Conservation (phyloP, 164 flowering plant genomes). For the Hamamelis virginiana region DNA sequence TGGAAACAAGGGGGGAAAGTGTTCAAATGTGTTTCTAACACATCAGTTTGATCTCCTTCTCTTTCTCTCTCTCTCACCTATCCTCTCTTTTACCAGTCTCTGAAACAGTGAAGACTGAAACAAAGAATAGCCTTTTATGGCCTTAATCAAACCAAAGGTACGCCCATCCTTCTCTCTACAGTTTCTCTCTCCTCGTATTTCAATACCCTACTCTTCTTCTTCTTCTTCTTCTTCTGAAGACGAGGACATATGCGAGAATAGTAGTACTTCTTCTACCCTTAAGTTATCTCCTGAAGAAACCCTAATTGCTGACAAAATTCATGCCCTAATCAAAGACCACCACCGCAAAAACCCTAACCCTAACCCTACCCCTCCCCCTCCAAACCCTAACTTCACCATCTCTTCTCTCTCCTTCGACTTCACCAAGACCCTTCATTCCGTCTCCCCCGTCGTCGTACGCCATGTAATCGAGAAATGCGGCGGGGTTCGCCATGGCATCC, state of each 20-base stretch:
- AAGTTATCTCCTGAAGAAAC: slow-evolving; percentile 37
- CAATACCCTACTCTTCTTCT: slow-evolving; percentile 14
- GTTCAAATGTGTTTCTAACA: too few relatives aligned
- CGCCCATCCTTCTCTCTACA: slow-evolving; percentile 6
- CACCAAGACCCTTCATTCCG: slow-evolving; percentile 28
- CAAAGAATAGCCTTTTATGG: slow-evolving; percentile 32
- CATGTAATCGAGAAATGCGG: slow-evolving; percentile 65
- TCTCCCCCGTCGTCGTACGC: slow-evolving; percentile 47
- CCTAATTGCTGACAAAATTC: slow-evolving; percentile 47
- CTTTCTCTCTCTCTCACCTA: too few relatives aligned
- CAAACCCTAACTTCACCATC: slow-evolving; percentile 45
- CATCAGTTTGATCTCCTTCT: too few relatives aligned
- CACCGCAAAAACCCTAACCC: slow-evolving; percentile 68
- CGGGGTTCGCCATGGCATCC: slow-evolving; percentile 72
- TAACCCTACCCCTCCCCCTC: slow-evolving; percentile 24
- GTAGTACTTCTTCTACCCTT: background rate
- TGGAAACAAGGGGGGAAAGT: too few relatives aligned
- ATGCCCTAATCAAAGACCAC: slow-evolving; percentile 67
- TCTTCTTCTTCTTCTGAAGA: slow-evolving; percentile 34
- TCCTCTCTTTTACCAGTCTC: too few relatives aligned
- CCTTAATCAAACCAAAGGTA: slow-evolving; percentile 34
- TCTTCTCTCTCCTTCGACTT: slow-evolving; percentile 54
- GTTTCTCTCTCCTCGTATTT: slow-evolving; percentile 16
- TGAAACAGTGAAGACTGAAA: background rate
- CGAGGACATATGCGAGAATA: slow-evolving; percentile 10